Percentiles rank a stretch among this genome's conserved stretches.
phyloP scores from a whole-genome alignment of 441 rosid species.

The Populus hybrid region DNA sequence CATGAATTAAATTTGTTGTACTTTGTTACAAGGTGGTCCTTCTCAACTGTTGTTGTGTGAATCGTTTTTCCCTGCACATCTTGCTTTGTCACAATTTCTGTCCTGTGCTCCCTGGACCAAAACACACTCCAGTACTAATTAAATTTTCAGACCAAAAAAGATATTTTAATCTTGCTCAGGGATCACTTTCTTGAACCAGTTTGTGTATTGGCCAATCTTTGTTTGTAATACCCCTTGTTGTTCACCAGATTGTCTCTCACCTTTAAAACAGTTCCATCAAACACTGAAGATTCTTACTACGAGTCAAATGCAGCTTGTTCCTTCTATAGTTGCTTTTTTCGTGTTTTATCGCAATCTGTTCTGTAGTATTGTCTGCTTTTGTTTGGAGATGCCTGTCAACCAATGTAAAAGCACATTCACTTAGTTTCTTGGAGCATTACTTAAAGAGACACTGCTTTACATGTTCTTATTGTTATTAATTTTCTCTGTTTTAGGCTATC shows the following conservation, averaged over 20 bases:
- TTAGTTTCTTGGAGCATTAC: background rate
- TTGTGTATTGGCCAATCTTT: background rate
- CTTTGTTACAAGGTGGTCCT: background rate
- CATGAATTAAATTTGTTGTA: background rate
- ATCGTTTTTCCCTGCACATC: background rate
- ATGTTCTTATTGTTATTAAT: slow-evolving; percentile 4
- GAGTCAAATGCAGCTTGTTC: background rate
- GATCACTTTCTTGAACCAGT: background rate
- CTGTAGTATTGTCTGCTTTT: background rate
- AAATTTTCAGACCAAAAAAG: background rate
- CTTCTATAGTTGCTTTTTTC: background rate
- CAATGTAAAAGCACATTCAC: background rate
- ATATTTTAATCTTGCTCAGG: background rate
- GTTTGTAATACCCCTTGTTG: background rate
- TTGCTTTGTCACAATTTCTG: background rate
- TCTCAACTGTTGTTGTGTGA: background rate
- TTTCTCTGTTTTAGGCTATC: slow-evolving; percentile 39
- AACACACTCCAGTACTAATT: background rate
- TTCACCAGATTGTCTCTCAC: background rate
- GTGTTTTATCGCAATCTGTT: background rate
- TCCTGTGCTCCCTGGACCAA: background rate
- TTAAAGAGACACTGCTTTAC: background rate
- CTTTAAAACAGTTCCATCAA: background rate
- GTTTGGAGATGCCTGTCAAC: background rate
- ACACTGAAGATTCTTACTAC: background rate